Percentiles rank a stretch among this genome's conserved stretches.
Conservation (phyloP, 2,329 filamentous ascomycete species). For the Alternaria hordeiaustralica region DNA sequence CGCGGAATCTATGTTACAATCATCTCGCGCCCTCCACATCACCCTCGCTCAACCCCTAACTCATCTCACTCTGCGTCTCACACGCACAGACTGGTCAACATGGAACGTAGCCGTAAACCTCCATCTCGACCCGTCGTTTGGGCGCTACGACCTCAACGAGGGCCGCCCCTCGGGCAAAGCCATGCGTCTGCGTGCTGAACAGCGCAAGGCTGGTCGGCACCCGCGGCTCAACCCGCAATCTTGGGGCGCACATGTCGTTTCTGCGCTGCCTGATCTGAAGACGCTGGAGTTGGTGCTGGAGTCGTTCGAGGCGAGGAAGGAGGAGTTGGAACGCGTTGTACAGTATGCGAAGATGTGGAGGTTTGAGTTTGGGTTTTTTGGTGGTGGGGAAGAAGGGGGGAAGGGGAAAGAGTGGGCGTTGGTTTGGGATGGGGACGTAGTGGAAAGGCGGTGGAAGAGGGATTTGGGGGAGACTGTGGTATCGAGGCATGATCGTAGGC, state of each 20-base stretch:
- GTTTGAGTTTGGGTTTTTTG: slow-evolving; percentile 30
- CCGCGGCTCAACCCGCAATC: neutral
- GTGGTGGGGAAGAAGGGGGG: neutral
- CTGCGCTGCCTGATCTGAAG: slow-evolving; percentile 24
- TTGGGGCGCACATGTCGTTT: slow-evolving; percentile 22
- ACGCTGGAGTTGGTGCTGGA: slow-evolving; percentile 32
- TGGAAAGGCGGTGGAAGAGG: slow-evolving; percentile 18
- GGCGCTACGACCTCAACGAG: neutral
- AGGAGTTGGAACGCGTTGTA: slow-evolving; percentile 32
- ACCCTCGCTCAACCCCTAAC: slow-evolving; percentile 16
- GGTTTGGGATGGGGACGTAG: slow-evolving; percentile 33
- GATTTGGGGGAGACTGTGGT: neutral
- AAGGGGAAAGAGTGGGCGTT: slow-evolving; percentile 16
- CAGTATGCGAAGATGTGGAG: slow-evolving; percentile 40
- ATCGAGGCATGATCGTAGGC: neutral
- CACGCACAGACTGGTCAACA: slow-evolving; percentile 22
- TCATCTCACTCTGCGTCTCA: slow-evolving; percentile 25
- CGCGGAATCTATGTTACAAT: neutral
- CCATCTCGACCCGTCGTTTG: slow-evolving; percentile 29
- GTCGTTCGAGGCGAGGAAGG: slow-evolving; percentile 31
- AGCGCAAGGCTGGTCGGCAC: slow-evolving; percentile 21
- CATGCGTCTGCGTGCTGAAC: slow-evolving; percentile 27
- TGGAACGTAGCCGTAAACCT: slow-evolving; percentile 19
- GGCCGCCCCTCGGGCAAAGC: slow-evolving; percentile 8
- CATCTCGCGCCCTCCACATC: slow-evolving; percentile 4